A percentile compares a stretch with the other conserved stretches of the same genome.
These are phyloP conservation scores for Cryomyces minteri DNA, from an alignment of 495 filamentous ascomycete species.

Conservation along the genomic window DNA sequence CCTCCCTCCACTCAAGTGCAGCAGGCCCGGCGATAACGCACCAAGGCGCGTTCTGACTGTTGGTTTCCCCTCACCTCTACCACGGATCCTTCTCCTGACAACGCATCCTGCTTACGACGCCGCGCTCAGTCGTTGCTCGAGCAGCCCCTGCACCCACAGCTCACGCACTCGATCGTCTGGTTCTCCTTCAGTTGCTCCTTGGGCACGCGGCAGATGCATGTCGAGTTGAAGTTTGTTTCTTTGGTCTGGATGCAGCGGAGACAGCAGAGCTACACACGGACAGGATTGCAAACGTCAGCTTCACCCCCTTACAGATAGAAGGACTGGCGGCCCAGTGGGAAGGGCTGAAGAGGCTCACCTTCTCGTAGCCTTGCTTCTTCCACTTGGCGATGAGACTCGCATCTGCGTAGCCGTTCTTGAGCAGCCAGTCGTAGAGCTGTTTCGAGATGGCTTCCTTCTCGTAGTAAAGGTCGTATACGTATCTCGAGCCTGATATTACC, in stretches of 20 bases:
- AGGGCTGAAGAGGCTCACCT: slow-evolving; percentile 32
- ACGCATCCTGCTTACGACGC: no score
- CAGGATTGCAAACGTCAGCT: background rate
- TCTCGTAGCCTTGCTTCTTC: slow-evolving; percentile 99
- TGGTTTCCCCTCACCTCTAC: no score
- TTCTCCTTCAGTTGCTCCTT: slow-evolving; percentile 81
- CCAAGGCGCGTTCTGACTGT: no score
- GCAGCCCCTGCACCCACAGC: slow-evolving; percentile 86
- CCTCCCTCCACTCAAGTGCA: no score
- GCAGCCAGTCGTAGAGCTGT: slow-evolving; percentile 81
- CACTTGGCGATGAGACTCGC: slow-evolving; percentile 93
- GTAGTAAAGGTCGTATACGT: slow-evolving; percentile 97
- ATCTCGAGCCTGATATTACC: slow-evolving; percentile 42
- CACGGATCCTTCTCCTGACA: no score
- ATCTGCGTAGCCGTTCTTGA: slow-evolving; percentile 95
- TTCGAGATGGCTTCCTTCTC: slow-evolving; percentile 89
- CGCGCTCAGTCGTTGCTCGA: slow-evolving; percentile 17
- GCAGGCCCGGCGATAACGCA: no score
- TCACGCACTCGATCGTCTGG: slow-evolving; percentile 85
- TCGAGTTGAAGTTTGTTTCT: slow-evolving; percentile 96
- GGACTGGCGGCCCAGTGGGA: background rate
- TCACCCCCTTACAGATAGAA: no score
- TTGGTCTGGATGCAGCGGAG: slow-evolving; percentile 94
- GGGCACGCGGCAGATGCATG: slow-evolving; percentile 93
- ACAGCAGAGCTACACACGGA: slow-evolving; percentile 53